Evolutionary conservation across 2,329 filamentous ascomycete species (phyloP).

Genomic region (Diplocarpon rosae): DNA sequence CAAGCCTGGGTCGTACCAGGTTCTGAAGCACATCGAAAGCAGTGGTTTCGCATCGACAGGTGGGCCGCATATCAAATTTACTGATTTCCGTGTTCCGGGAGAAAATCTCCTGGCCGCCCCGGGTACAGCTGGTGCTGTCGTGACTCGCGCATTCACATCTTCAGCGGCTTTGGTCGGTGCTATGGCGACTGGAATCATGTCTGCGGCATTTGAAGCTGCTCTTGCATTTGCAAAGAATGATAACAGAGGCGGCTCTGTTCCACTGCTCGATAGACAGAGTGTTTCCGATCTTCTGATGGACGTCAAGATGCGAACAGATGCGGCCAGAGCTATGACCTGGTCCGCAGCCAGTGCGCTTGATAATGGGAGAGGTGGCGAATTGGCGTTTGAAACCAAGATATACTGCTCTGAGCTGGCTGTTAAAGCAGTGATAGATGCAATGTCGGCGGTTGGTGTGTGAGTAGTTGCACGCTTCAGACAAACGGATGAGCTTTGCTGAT

Average conservation of each 20-base stretch:
- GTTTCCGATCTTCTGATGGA: constrained; percentile 41
- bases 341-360: constrained; percentile 34
- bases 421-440: constrained; percentile 37
- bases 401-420: constrained; percentile 39
- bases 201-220: constrained; percentile 40
- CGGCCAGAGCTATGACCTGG: constrained; percentile 38
- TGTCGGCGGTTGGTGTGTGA: constrained; percentile 41
- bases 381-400: constrained; percentile 40
- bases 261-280: constrained; percentile 37
- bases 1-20: constrained; percentile 31
- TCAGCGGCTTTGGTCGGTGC: constrained; percentile 40
- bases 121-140: constrained; percentile 33
- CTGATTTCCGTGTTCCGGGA: constrained; percentile 35
- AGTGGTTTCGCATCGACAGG: constrained; percentile 37
- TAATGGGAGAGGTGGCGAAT: constrained; percentile 33
- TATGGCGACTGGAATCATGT: constrained; percentile 43
- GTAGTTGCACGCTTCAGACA: constrained; percentile 6
- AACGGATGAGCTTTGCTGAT: constrained; percentile 5
- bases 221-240: constrained; percentile 38
- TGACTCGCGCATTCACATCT: constrained; percentile 31
- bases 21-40: constrained; percentile 35
- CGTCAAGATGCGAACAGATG: constrained; percentile 41
- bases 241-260: constrained; percentile 33
- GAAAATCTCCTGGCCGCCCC: constrained; percentile 36
- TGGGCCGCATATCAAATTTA: constrained; percentile 38